Percentiles rank a stretch among this genome's conserved stretches.
These are phyloP conservation scores for Dactylonectria macrodidyma DNA, from an alignment of 2,329 filamentous ascomycete species.

Conservation along the genomic window DNA sequence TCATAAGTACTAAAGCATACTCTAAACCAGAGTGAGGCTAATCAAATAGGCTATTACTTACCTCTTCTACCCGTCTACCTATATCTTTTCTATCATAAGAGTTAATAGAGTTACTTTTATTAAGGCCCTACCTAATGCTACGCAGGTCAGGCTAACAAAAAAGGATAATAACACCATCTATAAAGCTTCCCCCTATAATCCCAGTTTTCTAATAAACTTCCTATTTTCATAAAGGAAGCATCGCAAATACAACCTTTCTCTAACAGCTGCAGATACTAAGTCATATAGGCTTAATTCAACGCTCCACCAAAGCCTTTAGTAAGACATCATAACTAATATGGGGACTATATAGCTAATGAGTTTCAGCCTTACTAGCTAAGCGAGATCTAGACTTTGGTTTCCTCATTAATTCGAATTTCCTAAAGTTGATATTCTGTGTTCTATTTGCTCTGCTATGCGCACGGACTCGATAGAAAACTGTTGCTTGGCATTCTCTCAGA, in stretches of 20 bases:
- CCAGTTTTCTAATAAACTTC: slow-evolving; percentile 27
- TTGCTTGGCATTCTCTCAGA: too few relatives aligned
- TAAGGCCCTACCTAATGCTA: slow-evolving; percentile 21
- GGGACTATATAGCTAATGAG: too few relatives aligned
- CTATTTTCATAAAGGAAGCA: slow-evolving; percentile 4
- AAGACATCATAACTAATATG: background rate
- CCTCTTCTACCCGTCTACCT: slow-evolving; percentile 30
- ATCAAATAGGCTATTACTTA: slow-evolving; percentile 29
- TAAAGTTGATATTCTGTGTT: too few relatives aligned
- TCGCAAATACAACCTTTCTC: slow-evolving; percentile 20
- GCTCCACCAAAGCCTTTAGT: slow-evolving; percentile 24
- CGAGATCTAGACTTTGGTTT: too few relatives aligned
- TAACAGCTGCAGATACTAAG: slow-evolving; percentile 21
- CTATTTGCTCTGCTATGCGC: too few relatives aligned
- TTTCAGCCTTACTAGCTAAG: too few relatives aligned
- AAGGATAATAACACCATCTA: slow-evolving; percentile 26
- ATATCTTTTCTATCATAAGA: slow-evolving; percentile 33
- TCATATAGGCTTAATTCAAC: slow-evolving; percentile 30
- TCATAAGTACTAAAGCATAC: slow-evolving; percentile 18
- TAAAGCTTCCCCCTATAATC: slow-evolving; percentile 24
- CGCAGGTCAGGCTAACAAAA: slow-evolving; percentile 20
- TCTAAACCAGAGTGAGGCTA: too few relatives aligned
- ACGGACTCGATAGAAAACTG: too few relatives aligned
- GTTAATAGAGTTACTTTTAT: slow-evolving; percentile 32
- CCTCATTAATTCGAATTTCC: too few relatives aligned